Base-by-base conservation (phyloP, 257 asterid species). In the Solanum dulcamara region DNA sequence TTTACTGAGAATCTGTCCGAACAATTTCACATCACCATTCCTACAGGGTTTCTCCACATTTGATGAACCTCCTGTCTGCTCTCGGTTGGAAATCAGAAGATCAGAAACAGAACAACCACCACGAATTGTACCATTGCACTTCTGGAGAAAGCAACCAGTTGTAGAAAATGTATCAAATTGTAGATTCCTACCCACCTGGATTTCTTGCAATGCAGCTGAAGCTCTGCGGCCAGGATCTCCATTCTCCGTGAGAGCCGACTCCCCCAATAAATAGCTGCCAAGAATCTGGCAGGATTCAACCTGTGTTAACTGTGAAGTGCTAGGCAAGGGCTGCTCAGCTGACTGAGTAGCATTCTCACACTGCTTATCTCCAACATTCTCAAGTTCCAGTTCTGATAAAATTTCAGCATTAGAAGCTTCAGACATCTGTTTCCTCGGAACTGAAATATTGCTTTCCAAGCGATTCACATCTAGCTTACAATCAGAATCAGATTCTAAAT, bases 21-120 rank as follows among this genome's bases (percentile, higher is more conserved):
- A 97, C 86, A 97, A 88, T 91, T 95, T 97, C 83, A 97, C 92
- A 86, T 97, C 98, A 51, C 98, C 94, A 85, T 89, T 95, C 85
- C 91, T 86, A 50, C 91, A 87, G 81, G 94, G 93, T 85, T 91
- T 95, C 72, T 94, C 97, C 82, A 68, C 83, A 57, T 89, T 92
- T 66, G 92, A 89, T 10, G 93, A 90, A 90, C 91, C 88, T 44
- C n/a, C 72, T n/a, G 51, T 86, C 74, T 84, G 91, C 46, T 83
- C 93, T 50, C 50, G 90, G 75, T 91, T 83, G 67, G 88, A 89
- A 85, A 80, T 85, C 33, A 87, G 88, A 18, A 83, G 84, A 85
- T 91, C 90, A 50, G 87, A 79, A 15, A 59, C 87, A 10, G 89
- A 89, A 86, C 84, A 71, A 62, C 85, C 89, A 72, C 87, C 50